These are phyloP conservation scores for Cyclotella baltica DNA, from an alignment of 108 stramenopile species.

Conservation along the genomic window DNA sequence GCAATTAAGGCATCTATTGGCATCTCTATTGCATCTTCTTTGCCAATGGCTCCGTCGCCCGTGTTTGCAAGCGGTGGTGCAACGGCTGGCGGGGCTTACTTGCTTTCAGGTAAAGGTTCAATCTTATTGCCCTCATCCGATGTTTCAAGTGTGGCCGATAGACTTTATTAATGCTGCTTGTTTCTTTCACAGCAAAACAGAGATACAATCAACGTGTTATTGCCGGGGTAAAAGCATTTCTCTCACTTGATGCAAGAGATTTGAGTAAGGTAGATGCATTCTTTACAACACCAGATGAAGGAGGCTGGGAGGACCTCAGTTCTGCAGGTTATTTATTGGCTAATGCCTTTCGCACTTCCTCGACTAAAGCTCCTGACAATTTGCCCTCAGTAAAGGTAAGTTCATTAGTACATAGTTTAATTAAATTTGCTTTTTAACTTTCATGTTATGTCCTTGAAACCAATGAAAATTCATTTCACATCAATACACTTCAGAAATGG, in stretches of 20 bases:
- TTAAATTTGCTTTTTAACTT: background rate
- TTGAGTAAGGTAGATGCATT: slow-evolving; percentile 59
- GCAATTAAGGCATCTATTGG: slow-evolving; percentile 16
- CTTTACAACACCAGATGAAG: slow-evolving; percentile 68
- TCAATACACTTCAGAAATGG: slow-evolving; percentile 80
- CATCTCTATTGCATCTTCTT: slow-evolving; percentile 5
- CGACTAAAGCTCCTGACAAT: slow-evolving; percentile 66
- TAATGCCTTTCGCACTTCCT: slow-evolving; percentile 77
- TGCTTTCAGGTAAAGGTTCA: slow-evolving; percentile 57
- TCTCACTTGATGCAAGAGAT: slow-evolving; percentile 60
- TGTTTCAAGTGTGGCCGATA: background rate
- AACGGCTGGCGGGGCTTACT: slow-evolving; percentile 85
- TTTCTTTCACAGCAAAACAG: slow-evolving; percentile 64
- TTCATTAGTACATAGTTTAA: background rate
- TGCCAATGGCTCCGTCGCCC: slow-evolving; percentile 15
- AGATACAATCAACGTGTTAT: slow-evolving; percentile 88
- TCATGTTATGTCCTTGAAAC: slow-evolving; percentile 9
- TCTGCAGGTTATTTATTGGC: slow-evolving; percentile 78
- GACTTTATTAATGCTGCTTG: background rate
- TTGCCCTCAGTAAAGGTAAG: slow-evolving; percentile 62
- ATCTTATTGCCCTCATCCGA: background rate
- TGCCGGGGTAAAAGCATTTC: slow-evolving; percentile 68
- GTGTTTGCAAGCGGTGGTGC: slow-evolving; percentile 82
- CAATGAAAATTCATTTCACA: background rate
- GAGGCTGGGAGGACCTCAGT: slow-evolving; percentile 80